phyloP scores from a whole-genome alignment of 768 basidiomycete species.

The Rhodosporidiobolus sp. region DNA sequence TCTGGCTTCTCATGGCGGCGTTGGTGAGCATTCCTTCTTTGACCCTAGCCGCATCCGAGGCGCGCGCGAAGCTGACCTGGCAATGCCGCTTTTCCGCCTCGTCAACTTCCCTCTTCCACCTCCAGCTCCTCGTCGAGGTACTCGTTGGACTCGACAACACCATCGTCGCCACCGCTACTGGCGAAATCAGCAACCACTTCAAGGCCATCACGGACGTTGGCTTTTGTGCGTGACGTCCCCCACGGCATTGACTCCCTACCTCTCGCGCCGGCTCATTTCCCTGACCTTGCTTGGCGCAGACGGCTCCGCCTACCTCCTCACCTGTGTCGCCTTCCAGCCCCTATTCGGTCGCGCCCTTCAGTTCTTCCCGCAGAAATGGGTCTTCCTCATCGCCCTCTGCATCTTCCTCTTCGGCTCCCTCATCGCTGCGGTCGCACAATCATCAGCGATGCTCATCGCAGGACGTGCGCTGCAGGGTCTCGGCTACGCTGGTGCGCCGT shows the following conservation, averaged over 20 bases:
- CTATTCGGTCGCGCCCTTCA: constrained; percentile 20
- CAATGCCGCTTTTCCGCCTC: too few relatives aligned
- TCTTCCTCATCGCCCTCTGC: constrained; percentile 4
- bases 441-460: constrained; percentile 20
- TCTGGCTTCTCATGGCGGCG: constrained; percentile 10
- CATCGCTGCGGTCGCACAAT: constrained; percentile 19
- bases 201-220: constrained; percentile 14
- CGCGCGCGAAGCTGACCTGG: neutral
- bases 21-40: constrained; percentile 1
- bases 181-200: constrained; percentile 28
- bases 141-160: constrained; percentile 34
- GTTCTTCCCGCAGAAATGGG: constrained; percentile 26
- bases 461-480: constrained; percentile 25
- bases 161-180: constrained; percentile 22
- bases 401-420: constrained; percentile 22
- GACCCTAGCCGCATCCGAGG: neutral
- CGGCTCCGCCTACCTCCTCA: constrained; percentile 22
- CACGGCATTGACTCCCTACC: neutral
- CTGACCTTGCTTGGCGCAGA: neutral
- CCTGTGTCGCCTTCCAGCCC: constrained; percentile 24
- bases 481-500: constrained; percentile 15
- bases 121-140: constrained; percentile 28
- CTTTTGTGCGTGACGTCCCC: constrained; percentile 7
- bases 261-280: too few relatives aligned
- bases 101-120: too few relatives aligned